Conservation (phyloP, 805 yeast species). For the Metschnikowia vanudenii region DNA sequence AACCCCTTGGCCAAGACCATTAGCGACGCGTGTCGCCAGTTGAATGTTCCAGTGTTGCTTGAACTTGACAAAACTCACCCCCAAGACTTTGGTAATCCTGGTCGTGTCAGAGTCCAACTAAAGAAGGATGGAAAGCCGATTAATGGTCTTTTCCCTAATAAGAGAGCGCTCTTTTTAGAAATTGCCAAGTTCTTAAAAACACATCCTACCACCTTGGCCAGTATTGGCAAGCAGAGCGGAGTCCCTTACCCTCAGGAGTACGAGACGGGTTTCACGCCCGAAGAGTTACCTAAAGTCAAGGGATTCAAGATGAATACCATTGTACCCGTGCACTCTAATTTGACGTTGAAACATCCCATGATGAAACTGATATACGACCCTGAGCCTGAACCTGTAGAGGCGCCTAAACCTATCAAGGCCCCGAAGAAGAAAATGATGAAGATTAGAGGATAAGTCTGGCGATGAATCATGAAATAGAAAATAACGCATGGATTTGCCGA, state of each 20-base stretch:
- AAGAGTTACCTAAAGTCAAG: conserved; percentile 70
- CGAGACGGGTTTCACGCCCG: conserved; percentile 47
- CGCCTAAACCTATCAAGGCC: conserved; percentile 36
- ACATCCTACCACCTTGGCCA: conserved; percentile 67
- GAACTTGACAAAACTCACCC: conserved; percentile 91
- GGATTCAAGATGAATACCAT: conserved; percentile 85
- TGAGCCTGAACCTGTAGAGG: conserved; percentile 36
- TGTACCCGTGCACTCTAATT: conserved; percentile 83
- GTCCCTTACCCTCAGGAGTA: conserved; percentile 67
- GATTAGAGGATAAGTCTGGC: conserved; percentile 47
- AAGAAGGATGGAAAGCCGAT: conserved; percentile 49
- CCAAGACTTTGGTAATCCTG: conserved; percentile 96
- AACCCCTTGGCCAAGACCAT: conserved; percentile 87
- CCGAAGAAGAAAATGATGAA: conserved; percentile 61
- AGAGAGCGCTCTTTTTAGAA: conserved; percentile 62
- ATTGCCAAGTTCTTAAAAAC: conserved; percentile 59
- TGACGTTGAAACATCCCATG: conserved; percentile 80
- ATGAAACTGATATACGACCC: conserved; percentile 65
- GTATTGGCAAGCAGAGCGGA: conserved; percentile 50
- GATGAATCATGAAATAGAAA: background rate
- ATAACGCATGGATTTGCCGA: background rate
- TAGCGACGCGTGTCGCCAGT: conserved; percentile 64
- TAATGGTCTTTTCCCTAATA: conserved; percentile 37
- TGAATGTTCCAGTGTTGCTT: conserved; percentile 45
- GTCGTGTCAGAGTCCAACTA: conserved; percentile 80